Evolutionary conservation across 2,329 filamentous ascomycete species (phyloP), one percentile per base, ranked within the genome.

Genomic region (Aspergillus sp.): DNA sequence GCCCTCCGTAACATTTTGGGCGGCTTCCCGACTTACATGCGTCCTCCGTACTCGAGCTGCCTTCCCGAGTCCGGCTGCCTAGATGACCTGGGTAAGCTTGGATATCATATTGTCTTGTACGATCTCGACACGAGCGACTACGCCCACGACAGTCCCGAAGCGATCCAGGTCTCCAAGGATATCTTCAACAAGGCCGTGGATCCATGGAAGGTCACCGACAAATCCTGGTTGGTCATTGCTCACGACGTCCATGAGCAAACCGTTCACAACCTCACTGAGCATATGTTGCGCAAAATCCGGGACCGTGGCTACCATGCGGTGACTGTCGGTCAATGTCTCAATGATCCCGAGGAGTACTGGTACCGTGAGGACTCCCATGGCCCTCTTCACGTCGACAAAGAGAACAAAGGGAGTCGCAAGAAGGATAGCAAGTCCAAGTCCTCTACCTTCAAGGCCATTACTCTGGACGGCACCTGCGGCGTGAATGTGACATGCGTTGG

Each of bases 11-110:
- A 72, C 49, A 72, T 78, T 44, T 55, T 79, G 27, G 75, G 75
- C 30, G 64, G 64, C 35, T 73, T 74, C 46, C 75, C 76, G 2
- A 76, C 74, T 5, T 78, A 79, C 56, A 77, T 78, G 73, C 71
- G 76, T 3, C 73, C 76, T 9, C 76, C 76, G 1, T 78, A 75
- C 56, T 69, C 70, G 7, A 68, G 62, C 35, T 74, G 72, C 48
- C 59, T 55, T 10, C 49, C 52, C 3, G 55, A 63, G 9, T 63
- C 63, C 7, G 67, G 65, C 7, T 74, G 71, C 48, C 61, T 71
- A 41, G 58, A 60, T 20, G 72, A 74, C 42, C 62, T 79, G 60
- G 65, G 61, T 15, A 57, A 63, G 3, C 60, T 78, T 27, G 75
- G 74, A 0, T 79, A 79, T 52, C 75, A 78, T 56, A 65, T 77